Base-by-base conservation (phyloP, 2,329 filamentous ascomycete genomes). In the Colletotrichum orchidophilum region DNA sequence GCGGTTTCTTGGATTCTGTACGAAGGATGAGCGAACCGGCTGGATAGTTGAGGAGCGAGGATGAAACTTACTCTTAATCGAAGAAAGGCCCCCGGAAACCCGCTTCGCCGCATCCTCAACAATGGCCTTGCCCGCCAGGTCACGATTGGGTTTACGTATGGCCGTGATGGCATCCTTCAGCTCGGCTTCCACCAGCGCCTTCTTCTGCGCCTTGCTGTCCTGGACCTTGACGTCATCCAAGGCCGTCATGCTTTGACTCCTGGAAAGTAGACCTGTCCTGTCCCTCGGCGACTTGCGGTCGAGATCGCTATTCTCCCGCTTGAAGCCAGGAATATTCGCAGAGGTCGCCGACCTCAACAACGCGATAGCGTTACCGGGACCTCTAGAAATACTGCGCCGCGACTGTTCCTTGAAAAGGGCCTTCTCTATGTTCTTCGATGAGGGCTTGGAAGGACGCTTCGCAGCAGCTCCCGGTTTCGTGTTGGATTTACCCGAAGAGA, bases 91-190 rank as follows among this genome's bases (percentile, higher is more conserved):
- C 4, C 83, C 83, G 18, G 83, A 83, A 5, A 84, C 82, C 64
- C 91, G 88, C 75, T 87, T 87, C 78, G 94, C 92, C 5, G 89
- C 87, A 29, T 89, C 91, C 74, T 94, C 92, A 3, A 88, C 89
- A 67, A 93, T 85, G 46, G 90, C 87, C 75, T 90, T 91, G 35
- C 90, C 90, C 13, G 91, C 92, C 50, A 93, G 85, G 26, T 89
- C 87, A 55, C 94, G 88, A 76, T 96, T 95, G 1, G 94, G 94
- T 80, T 91, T 94, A 78, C 93, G 91, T 52, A 96, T 80, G 11
- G 91, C 88, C 6, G 88, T 88, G 60, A 96, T 95, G 9, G 94
- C 94, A 70, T 94, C 89, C 74, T 90, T 89, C 39, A 96, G 81
- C 76, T 95, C 91, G 31, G 91, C 89, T 58, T 94, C 90, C 2